Conservation (phyloP, 345 rosid species). For the Lumnitzera racemosa region DNA sequence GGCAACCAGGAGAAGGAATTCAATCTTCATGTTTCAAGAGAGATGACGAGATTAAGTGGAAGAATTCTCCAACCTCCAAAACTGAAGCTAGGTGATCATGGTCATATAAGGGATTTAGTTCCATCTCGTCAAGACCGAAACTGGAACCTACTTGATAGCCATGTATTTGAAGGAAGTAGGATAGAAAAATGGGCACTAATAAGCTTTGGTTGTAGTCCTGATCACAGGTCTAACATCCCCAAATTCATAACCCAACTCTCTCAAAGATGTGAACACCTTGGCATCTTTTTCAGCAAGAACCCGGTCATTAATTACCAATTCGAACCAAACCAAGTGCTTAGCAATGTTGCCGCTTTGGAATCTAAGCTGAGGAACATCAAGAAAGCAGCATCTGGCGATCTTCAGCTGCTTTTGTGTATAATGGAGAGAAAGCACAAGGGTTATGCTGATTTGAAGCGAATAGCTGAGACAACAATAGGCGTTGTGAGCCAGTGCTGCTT, state of each 20-base stretch:
- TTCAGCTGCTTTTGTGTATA: conserved; percentile 74
- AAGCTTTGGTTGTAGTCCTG: conserved; percentile 75
- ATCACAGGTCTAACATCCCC: conserved; percentile 65
- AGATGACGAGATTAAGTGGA: conserved; percentile 78
- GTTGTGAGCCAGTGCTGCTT: conserved; percentile 89
- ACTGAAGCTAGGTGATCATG: conserved; percentile 79
- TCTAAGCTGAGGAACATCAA: conserved; percentile 68
- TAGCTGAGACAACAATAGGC: conserved; percentile 86
- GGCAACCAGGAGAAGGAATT: conserved; percentile 67
- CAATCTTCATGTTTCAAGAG: conserved; percentile 65
- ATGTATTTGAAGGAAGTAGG: conserved; percentile 59
- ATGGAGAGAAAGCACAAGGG: conserved; percentile 97
- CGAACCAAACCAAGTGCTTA: conserved; percentile 69
- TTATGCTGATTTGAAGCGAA: conserved; percentile 80
- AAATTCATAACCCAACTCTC: conserved; percentile 76
- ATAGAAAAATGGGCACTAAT: conserved; percentile 84
- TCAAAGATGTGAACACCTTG: conserved; percentile 85
- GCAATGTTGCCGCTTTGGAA: conserved; percentile 61
- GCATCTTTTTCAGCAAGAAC: conserved; percentile 67
- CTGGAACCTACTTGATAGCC: conserved; percentile 72
- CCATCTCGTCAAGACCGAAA: conserved; percentile 71
- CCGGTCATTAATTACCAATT: conserved; percentile 48
- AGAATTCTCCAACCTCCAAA: conserved; percentile 91
- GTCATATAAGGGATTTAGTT: conserved; percentile 40
- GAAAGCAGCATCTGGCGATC: conserved; percentile 53